Base-by-base conservation (phyloP, 352 stramenopile genomes). In the Globisporangium recalcitrans region DNA sequence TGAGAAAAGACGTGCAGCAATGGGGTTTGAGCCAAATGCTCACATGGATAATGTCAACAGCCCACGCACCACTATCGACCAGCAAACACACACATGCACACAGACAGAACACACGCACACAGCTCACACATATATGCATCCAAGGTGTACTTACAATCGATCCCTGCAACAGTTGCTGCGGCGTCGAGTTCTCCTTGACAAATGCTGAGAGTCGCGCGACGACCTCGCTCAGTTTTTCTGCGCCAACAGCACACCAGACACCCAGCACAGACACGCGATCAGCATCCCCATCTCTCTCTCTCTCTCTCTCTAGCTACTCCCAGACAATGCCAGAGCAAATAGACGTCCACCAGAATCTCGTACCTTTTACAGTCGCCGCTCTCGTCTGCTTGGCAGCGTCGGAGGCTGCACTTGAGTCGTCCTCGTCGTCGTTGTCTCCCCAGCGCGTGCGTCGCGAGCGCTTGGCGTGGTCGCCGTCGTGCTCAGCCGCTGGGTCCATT, bases 171-270 rank as follows among this genome's bases (percentile, higher is more conserved):
- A 77, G 68, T 52, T 82, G 66, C 56, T 78, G 69, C 1, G 69
- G 72, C 47, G 74, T 64, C 19, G 67, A 74, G 51, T 90, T 85
- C 59, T 89, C 70, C 63, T 90, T 77, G 24, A 92, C 80, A 26
- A 92, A 75, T 21, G 64, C 78, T 26, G 80, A 85, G 19, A 92
- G 64, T 10, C 72, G 66, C 75, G 80, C 79, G 13, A 88, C 82
- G 19, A 92, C 81, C 49, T 88, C 82, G 38, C 66, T 75, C 60
- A 89, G 60, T 13, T 62, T 63, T 13, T 42, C 62, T 68, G 21
- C 2, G 3, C 48, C 29, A 9, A 11, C 9, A 7, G 7, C 5
- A 46, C 19, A 51, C 10, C 9, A 38, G 1, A 36, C 3, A 49
- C 19, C 38, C n/a, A 38, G 27, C 36, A n/a, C 7, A 48, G 27